Conservation (phyloP, 768 basidiomycete species). For the Leucocoprinus leucothites region DNA sequence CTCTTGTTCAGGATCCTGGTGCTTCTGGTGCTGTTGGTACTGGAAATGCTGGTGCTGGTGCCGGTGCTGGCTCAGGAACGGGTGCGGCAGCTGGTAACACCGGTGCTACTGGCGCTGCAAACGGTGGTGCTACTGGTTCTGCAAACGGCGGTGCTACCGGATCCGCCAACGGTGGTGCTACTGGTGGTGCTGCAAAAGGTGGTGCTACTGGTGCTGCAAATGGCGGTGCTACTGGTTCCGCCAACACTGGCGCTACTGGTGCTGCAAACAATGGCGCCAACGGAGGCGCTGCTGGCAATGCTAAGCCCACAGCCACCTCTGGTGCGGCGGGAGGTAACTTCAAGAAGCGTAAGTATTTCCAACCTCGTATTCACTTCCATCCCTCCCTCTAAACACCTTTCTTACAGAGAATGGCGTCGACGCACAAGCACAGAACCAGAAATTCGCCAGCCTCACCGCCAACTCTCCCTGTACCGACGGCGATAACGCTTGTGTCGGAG, state of each 20-base stretch:
- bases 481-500: slow-evolving; percentile 43
- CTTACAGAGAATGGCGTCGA: slow-evolving; percentile 41
- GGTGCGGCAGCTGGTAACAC: background rate
- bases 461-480: slow-evolving; percentile 45
- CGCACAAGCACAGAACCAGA: slow-evolving; percentile 47
- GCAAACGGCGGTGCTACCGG: background rate
- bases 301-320: background rate
- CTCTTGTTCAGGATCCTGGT: slow-evolving; percentile 33
- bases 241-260: background rate
- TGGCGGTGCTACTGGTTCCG: background rate
- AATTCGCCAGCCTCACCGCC: slow-evolving; percentile 46
- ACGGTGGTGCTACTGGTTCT: background rate
- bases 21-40: slow-evolving; percentile 2
- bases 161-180: background rate
- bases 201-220: background rate
- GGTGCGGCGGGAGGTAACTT: slow-evolving; percentile 13
- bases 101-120: background rate
- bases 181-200: no score
- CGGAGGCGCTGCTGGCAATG: slow-evolving; percentile 18
- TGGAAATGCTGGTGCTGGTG: background rate
- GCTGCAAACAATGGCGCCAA: background rate
- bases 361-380: slow-evolving; percentile 13
- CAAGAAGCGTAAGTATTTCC: slow-evolving; percentile 25
- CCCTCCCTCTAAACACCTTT: background rate
- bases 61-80: background rate